Conservation (phyloP, 169 alveolate genomes). For the Toxoplasma gondii region DNA sequence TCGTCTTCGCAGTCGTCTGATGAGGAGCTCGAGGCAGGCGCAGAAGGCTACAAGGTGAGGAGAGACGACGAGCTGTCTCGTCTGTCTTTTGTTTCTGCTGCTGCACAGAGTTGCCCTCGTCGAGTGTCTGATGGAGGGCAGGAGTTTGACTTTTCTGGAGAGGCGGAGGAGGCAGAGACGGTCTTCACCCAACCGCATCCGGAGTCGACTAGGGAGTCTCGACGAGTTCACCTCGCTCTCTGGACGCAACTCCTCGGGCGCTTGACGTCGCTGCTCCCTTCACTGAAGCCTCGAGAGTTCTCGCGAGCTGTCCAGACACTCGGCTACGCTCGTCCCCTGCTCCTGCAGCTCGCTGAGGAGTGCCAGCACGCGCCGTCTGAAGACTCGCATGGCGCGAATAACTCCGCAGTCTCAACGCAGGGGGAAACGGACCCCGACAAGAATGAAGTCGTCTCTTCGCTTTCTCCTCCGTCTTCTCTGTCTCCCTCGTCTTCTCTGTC, state of each 20-base stretch:
- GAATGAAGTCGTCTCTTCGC: no score
- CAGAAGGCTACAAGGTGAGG: no score
- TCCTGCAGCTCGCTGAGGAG: background rate
- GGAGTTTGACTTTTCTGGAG: background rate
- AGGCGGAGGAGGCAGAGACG: background rate
- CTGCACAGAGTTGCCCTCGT: background rate
- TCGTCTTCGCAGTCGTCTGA: no score
- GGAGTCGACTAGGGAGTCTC: background rate
- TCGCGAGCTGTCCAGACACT: constrained; percentile 22
- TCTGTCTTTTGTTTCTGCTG: no score
- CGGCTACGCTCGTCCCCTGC: constrained; percentile 28
- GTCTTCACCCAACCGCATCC: no score
- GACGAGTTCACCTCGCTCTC: background rate
- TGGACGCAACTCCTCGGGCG: background rate
- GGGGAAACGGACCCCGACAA: background rate
- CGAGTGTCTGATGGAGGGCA: background rate
- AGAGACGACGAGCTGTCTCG: no score
- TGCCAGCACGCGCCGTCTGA: background rate
- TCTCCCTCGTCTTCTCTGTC: background rate
- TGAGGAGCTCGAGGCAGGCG: no score
- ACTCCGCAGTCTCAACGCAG: background rate
- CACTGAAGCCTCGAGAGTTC: background rate
- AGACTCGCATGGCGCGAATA: background rate
- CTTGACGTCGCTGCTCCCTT: background rate
- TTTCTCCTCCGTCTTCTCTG: background rate